These are phyloP conservation scores for Echium plantagineum DNA, from an alignment of 257 asterid species.

Conservation along the genomic window DNA sequence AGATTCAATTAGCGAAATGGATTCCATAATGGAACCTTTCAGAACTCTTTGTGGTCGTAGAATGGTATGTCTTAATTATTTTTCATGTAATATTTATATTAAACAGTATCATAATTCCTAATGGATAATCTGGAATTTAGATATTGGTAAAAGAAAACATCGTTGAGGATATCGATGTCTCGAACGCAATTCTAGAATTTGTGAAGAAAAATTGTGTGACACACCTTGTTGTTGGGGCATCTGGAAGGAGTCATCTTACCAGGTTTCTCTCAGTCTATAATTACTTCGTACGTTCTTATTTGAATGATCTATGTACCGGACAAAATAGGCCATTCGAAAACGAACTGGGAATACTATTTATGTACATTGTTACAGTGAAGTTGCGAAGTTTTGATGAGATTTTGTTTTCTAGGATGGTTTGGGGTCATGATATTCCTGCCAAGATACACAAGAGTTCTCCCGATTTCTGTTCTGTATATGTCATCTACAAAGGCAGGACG, in stretches of 20 bases:
- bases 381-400: not conserved
- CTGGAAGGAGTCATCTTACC: conserved; percentile 27
- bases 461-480: conserved; percentile 63
- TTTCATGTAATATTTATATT: too few species aligned
- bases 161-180: conserved; percentile 43
- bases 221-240: conserved; percentile 59
- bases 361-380: too few species aligned
- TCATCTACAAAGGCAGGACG: conserved; percentile 44
- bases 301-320: not conserved
- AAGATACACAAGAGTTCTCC: conserved; percentile 57
- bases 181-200: conserved; percentile 42
- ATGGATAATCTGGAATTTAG: conserved; percentile 25
- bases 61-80: conserved; percentile 29
- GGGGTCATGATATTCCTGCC: conserved; percentile 52
- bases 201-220: conserved; percentile 29
- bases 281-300: not conserved
- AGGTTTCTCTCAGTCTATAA: conserved; percentile 19
- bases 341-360: too few species aligned
- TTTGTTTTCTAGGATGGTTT: conserved; percentile 31
- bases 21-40: too few species aligned
- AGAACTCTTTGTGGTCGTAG: conserved; percentile 37
- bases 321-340: too few species aligned
- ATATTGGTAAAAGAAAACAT: conserved; percentile 35
- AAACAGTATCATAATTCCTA: too few species aligned
- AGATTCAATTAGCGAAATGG: too few species aligned